Evolutionary conservation across 2,329 filamentous ascomycete genomes (phyloP).

Genomic region (Scedosporium dehoogii): DNA sequence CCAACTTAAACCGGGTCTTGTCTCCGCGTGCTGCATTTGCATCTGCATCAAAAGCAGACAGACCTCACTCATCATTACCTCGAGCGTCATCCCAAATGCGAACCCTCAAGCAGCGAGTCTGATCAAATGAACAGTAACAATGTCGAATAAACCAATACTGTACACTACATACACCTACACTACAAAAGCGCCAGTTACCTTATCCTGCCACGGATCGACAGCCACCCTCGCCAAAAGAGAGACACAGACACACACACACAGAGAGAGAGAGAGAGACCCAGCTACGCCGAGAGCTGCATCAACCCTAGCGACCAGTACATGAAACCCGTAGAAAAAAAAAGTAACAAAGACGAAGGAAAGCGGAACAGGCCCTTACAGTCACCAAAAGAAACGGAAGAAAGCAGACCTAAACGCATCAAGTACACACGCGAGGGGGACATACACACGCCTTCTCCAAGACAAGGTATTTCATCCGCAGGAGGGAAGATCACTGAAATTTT

Average conservation of each 20-base stretch:
- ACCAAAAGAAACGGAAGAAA: background rate
- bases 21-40: background rate
- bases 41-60: background rate
- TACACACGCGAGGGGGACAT: background rate
- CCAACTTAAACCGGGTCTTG: too few species aligned
- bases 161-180: background rate
- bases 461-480: background rate
- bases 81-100: too few species aligned
- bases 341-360: background rate
- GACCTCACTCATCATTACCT: too few species aligned
- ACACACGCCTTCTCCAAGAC: background rate
- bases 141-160: background rate
- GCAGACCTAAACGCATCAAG: too few species aligned
- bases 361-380: background rate
- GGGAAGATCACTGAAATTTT: background rate
- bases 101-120: too few species aligned
- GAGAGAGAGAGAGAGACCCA: background rate
- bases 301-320: background rate
- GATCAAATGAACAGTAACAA: background rate
- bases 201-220: too few species aligned
- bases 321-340: background rate
- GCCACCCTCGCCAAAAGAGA: too few species aligned
- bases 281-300: background rate
- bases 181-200: background rate
- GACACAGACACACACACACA: too few species aligned